Percentiles rank a stretch among this genome's conserved stretches.
These are phyloP conservation scores for Rheum nobile DNA, from an alignment of 148 eudicot species.

Conservation along the genomic window DNA sequence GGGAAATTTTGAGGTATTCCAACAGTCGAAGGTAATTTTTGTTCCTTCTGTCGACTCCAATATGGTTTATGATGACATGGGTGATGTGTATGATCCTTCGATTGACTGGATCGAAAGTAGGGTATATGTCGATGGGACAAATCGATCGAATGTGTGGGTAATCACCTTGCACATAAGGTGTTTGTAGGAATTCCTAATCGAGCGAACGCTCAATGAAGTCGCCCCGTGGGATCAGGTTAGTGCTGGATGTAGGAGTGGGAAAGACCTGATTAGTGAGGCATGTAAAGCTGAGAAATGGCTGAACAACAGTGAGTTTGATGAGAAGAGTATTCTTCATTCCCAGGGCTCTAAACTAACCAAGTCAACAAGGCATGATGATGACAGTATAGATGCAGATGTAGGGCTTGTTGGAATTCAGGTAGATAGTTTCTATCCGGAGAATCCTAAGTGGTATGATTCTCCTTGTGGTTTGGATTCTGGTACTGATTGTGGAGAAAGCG, in stretches of 20 bases:
- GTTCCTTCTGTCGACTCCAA: too few relatives aligned
- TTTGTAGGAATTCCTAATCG: too few relatives aligned
- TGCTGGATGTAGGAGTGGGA: constrained; percentile 44
- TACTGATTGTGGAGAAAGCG: constrained; percentile 69
- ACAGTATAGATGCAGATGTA: constrained; percentile 55
- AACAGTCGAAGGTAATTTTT: too few relatives aligned
- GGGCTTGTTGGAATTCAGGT: constrained; percentile 75
- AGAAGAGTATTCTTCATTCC: constrained; percentile 62
- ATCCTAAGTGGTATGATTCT: constrained; percentile 91
- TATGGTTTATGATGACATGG: too few relatives aligned
- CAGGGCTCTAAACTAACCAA: constrained; percentile 61
- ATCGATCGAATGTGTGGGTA: too few relatives aligned
- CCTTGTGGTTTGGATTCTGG: constrained; percentile 84
- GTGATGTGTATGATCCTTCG: too few relatives aligned
- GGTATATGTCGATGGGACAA: too few relatives aligned
- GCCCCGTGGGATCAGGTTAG: constrained; percentile 76
- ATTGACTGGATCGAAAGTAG: too few relatives aligned
- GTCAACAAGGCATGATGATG: constrained; percentile 56
- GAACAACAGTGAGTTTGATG: constrained; percentile 55
- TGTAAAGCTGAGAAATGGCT: constrained; percentile 85
- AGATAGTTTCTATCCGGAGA: constrained; percentile 81
- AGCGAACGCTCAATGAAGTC: constrained; percentile 68
- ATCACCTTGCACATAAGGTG: too few relatives aligned
- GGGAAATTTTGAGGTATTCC: too few relatives aligned
- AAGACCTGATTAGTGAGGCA: constrained; percentile 48